These are phyloP conservation scores for Paramecium tetraurelia DNA, from an alignment of 73 alveolate genomes.

Conservation along the genomic window DNA sequence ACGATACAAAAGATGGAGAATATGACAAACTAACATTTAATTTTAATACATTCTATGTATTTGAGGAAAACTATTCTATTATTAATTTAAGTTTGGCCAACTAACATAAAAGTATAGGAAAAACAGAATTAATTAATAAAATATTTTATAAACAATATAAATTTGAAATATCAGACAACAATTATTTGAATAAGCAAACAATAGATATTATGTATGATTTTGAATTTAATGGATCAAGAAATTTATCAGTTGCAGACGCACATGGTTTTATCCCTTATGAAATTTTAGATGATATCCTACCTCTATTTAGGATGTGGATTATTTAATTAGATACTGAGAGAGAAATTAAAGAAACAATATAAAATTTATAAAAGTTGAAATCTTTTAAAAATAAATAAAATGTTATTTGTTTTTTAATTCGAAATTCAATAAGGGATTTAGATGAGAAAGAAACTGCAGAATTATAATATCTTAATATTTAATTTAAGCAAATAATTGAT, in stretches of 20 bases:
- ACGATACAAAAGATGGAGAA: neutral
- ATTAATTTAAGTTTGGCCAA: neutral
- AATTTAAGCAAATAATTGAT: neutral
- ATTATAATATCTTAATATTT: neutral
- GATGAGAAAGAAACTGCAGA: neutral
- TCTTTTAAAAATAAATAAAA: neutral
- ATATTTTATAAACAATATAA: neutral
- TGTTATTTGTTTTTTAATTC: neutral
- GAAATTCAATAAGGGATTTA: neutral
- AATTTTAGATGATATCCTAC: neutral
- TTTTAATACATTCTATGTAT: neutral
- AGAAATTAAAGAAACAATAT: neutral
- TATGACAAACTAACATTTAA: neutral
- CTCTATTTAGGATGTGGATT: neutral
- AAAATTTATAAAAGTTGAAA: neutral
- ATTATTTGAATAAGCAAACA: neutral
- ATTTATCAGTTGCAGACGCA: neutral
- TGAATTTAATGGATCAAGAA: neutral
- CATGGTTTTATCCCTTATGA: neutral
- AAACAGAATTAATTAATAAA: neutral
- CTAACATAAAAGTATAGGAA: neutral
- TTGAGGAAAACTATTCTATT: neutral
- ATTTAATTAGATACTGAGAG: neutral
- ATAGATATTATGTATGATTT: neutral
- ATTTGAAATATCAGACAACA: neutral